These are phyloP conservation scores for Starmerella lactis-condensi DNA, from an alignment of 805 yeast species.

Conservation along the genomic window DNA sequence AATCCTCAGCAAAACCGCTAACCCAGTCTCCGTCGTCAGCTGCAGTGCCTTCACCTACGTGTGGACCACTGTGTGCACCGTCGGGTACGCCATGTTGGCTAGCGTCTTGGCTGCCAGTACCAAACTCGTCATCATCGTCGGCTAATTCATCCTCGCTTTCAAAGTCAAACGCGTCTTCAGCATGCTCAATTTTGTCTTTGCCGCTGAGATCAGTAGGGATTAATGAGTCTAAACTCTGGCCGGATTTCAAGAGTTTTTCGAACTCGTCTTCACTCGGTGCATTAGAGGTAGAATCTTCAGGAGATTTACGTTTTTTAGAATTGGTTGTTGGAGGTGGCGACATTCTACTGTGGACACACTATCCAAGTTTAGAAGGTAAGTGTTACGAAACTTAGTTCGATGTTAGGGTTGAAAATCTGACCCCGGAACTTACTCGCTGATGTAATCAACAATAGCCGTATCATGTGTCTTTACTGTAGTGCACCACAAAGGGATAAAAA, in stretches of 20 bases:
- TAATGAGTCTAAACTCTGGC: conserved; percentile 17
- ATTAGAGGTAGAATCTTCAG: too few relatives aligned
- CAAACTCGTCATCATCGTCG: conserved; percentile 60
- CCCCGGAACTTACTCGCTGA: too few relatives aligned
- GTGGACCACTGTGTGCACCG: conserved; percentile 13
- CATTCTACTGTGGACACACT: too few relatives aligned
- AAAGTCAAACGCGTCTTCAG: conserved; percentile 82
- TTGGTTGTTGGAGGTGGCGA: too few relatives aligned
- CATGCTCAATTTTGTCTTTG: conserved; percentile 47
- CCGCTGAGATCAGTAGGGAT: conserved; percentile 23
- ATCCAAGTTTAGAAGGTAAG: too few relatives aligned
- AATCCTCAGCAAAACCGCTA: conserved; percentile 22
- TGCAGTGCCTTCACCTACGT: conserved; percentile 10
- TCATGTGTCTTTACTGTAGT: too few relatives aligned
- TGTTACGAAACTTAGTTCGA: too few relatives aligned
- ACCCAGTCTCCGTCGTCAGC: conserved; percentile 18
- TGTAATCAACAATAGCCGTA: too few relatives aligned
- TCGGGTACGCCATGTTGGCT: conserved; percentile 23
- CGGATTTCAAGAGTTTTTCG: conserved; percentile 18
- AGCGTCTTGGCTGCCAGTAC: conserved; percentile 16
- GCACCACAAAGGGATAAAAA: too few relatives aligned
- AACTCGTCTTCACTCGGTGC: conserved; percentile 24
- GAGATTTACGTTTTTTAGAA: too few relatives aligned
- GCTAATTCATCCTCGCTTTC: conserved; percentile 91
- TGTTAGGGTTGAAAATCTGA: too few relatives aligned